Evolutionary conservation across 2,329 filamentous ascomycete genomes (phyloP).

Genomic region (Thielaviopsis populi): DNA sequence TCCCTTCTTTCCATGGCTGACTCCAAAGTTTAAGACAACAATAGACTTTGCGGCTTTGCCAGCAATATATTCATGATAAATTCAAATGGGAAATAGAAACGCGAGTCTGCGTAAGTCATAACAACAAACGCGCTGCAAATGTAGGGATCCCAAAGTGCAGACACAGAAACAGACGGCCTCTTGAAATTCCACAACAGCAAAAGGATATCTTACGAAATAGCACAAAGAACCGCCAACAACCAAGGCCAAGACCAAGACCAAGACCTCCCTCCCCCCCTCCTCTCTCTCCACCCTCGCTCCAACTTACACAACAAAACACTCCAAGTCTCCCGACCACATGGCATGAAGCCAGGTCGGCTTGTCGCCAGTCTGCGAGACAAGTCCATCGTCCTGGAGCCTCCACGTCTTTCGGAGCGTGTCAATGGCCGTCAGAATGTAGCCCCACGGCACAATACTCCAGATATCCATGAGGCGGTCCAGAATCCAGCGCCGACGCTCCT

Average conservation of each 20-base stretch:
- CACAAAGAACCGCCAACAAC: background rate
- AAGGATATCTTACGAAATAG: background rate
- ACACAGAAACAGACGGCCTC: background rate
- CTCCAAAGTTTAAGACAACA: background rate
- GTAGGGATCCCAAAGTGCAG: background rate
- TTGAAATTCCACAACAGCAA: background rate
- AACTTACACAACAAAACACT: constrained; percentile 32
- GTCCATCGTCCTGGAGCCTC: constrained; percentile 28
- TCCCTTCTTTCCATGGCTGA: background rate
- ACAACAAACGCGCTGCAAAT: background rate
- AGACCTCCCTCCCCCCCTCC: background rate
- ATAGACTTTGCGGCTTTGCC: background rate
- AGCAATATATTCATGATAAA: background rate
- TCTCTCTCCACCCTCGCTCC: background rate
- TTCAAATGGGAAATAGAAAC: too few relatives aligned
- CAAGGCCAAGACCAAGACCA: background rate
- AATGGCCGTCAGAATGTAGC: constrained; percentile 35
- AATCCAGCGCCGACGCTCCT: constrained; percentile 35
- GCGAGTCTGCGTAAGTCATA: background rate
- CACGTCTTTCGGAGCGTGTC: constrained; percentile 35
- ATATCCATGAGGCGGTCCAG: constrained; percentile 32
- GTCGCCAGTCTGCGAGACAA: constrained; percentile 13
- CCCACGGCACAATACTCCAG: constrained; percentile 34
- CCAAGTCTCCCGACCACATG: constrained; percentile 30
- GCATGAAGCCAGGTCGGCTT: constrained; percentile 30